A percentile compares a stretch with the other conserved stretches of the same genome.
phyloP scores from a whole-genome alignment of 805 yeast species.

The Hemisphaericaspora nanyangensis region DNA sequence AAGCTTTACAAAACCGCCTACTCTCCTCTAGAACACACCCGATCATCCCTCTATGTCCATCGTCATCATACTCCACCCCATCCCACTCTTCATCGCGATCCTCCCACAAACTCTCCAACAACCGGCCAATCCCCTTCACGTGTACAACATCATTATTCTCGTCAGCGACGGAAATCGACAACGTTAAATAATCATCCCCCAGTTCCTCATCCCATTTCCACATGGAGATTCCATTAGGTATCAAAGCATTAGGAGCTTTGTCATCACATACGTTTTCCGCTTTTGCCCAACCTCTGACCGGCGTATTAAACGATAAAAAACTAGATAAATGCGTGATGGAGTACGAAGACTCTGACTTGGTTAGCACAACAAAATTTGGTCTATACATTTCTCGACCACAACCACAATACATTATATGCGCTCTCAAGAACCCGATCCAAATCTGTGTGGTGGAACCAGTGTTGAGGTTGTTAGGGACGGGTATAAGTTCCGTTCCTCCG shows the following conservation, averaged over 20 bases:
- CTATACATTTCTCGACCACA: conserved; percentile 35
- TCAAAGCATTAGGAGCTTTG: conserved; percentile 23
- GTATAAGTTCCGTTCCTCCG: conserved; percentile 34
- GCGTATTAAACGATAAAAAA: conserved; percentile 27
- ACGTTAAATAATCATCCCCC: conserved; percentile 22
- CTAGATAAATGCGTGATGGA: conserved; percentile 29
- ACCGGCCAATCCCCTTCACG: conserved; percentile 21
- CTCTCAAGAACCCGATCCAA: conserved; percentile 38
- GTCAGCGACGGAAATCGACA: conserved; percentile 35
- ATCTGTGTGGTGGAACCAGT: conserved; percentile 19
- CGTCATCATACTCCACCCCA: no score
- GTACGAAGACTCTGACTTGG: conserved; percentile 13
- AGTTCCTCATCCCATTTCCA: conserved; percentile 14
- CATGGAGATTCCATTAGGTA: conserved; percentile 32
- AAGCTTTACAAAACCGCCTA: no score
- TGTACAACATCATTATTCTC: conserved; percentile 29
- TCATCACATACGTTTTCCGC: conserved; percentile 21
- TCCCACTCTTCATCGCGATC: not conserved
- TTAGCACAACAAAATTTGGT: conserved; percentile 33
- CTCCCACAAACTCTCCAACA: not conserved
- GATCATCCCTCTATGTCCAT: no score
- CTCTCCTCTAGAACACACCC: no score
- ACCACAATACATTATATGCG: conserved; percentile 33
- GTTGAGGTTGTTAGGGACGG: conserved; percentile 12
- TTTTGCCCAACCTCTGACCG: conserved; percentile 27